These are phyloP conservation scores for Wickerhamiella pararugosa DNA, from an alignment of 1,139 yeast species.

Conservation along the genomic window DNA sequence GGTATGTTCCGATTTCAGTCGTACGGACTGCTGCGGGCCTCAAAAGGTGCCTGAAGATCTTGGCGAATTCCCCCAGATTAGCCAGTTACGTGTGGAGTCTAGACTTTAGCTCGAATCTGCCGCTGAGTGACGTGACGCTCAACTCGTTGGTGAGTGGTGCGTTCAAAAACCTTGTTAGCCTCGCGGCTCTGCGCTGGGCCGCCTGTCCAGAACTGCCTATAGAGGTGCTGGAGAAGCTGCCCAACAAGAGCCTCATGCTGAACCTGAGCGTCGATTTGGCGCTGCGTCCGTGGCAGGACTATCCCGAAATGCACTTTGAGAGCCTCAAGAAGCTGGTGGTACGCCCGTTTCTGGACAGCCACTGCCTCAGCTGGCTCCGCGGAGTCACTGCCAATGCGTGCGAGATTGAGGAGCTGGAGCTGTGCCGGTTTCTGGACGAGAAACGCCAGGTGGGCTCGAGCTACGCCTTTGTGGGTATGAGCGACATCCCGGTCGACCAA, in stretches of 20 bases:
- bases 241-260: constrained; percentile 5
- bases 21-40: constrained; percentile 15
- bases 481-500: constrained; percentile 2
- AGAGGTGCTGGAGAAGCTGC: constrained; percentile 10
- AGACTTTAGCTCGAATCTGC: constrained; percentile 11
- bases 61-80: constrained; percentile 7
- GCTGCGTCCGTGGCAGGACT: constrained; percentile 10
- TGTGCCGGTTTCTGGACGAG: constrained; percentile 13
- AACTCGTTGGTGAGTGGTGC: constrained; percentile 8
- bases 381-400: constrained; percentile 3
- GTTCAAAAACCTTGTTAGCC: constrained; percentile 9
- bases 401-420: constrained; percentile 10
- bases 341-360: constrained; percentile 12
- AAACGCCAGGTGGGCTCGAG: constrained; percentile 15
- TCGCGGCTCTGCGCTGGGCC: constrained; percentile 13
- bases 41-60: constrained; percentile 11
- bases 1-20: constrained; percentile 5
- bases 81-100: constrained; percentile 13
- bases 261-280: constrained; percentile 13
- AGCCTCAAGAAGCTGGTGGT: constrained; percentile 9
- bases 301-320: constrained; percentile 9
- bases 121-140: constrained; percentile 13
- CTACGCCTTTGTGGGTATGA: constrained; percentile 14
- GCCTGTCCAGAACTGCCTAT: constrained; percentile 17
- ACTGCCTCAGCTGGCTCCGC: constrained; percentile 12